These are phyloP conservation scores for Umbelopsis ramanniana DNA, from an alignment of 192 early-diverging fungal species.

Conservation along the genomic window DNA sequence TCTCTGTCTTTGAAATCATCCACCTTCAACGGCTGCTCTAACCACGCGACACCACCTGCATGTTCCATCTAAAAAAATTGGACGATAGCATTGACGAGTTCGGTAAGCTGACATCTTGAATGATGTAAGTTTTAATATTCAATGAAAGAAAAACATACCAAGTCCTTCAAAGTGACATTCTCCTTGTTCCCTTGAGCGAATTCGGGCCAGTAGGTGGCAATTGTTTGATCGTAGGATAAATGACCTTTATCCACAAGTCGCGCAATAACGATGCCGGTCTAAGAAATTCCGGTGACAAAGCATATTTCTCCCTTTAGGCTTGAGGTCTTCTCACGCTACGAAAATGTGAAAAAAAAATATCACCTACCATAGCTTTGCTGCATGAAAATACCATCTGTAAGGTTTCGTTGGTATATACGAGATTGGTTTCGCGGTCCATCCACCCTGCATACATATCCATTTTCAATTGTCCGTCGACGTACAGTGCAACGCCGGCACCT, in stretches of 20 bases:
- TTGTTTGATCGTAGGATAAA: slow-evolving; percentile 52
- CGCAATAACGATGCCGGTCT: slow-evolving; percentile 57
- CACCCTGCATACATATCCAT: slow-evolving; percentile 68
- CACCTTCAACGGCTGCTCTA: slow-evolving; percentile 55
- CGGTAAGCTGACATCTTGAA: background rate
- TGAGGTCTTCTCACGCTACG: no score
- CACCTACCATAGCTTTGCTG: slow-evolving; percentile 61
- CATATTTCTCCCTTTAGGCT: background rate
- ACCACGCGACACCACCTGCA: slow-evolving; percentile 63
- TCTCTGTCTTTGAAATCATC: slow-evolving; percentile 55
- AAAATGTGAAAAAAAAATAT: no score
- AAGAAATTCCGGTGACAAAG: background rate
- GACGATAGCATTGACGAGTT: background rate
- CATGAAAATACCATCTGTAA: slow-evolving; percentile 70
- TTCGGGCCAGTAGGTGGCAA: slow-evolving; percentile 73
- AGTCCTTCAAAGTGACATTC: slow-evolving; percentile 62
- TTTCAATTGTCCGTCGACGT: slow-evolving; percentile 55
- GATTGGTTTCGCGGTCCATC: slow-evolving; percentile 39
- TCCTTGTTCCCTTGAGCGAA: slow-evolving; percentile 73
- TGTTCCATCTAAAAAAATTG: slow-evolving; percentile 50
- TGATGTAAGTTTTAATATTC: no score
- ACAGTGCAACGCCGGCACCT: slow-evolving; percentile 52
- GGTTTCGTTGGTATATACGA: slow-evolving; percentile 55
- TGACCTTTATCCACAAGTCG: slow-evolving; percentile 60
- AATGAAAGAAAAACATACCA: slow-evolving; percentile 33